Base-by-base conservation (phyloP, 306 rosid genomes). In the Myrica gale region DNA sequence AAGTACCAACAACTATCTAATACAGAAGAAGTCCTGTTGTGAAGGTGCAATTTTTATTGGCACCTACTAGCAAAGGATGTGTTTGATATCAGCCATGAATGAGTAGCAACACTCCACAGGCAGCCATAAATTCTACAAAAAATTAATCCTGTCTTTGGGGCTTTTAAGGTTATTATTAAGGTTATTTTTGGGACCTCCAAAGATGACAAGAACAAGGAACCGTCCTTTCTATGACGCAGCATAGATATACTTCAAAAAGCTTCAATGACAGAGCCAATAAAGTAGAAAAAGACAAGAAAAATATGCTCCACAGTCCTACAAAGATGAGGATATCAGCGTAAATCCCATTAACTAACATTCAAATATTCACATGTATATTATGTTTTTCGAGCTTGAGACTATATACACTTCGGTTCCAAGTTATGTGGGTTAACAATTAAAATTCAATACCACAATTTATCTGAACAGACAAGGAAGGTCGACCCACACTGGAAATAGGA, bases 381-480 rank as follows among this genome's bases (percentile, higher is more conserved):
- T 50, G 80, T 46, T 44, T 76, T 46, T 51, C 69, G 32, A 75
- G 74, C 71, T 63, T 60, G 72, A 74, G 76, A 79, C 73, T 88
- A 88, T 90, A 81, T 87, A 91, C 97, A 93, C 78, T 91, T 86
- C 9, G 46, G 21, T 68, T 69, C 80, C 81, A 82, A 75, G 71
- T 77, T 71, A 69, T 20, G 74, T 54, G 63, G n/a, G 42, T 19
- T 75, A 53, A 74, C 71, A 41, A 75, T 87, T 85, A 95, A 80
- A 88, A 88, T 80, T 92, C 99, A 80, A 95, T 72, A 81, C 97
- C 99, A 78, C 91, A 89, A 77, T 94, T 91, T 84, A 94, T 67
- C 82, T 94, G 98, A 80, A 94, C 80, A 15, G 97, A 91, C 73
- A 85, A 90, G 53, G 92, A 94, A 72, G 97, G 91, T 53, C 89